Evolutionary conservation across 2,329 filamentous ascomycete genomes (phyloP).

Genomic region (Alternaria postmessia): DNA sequence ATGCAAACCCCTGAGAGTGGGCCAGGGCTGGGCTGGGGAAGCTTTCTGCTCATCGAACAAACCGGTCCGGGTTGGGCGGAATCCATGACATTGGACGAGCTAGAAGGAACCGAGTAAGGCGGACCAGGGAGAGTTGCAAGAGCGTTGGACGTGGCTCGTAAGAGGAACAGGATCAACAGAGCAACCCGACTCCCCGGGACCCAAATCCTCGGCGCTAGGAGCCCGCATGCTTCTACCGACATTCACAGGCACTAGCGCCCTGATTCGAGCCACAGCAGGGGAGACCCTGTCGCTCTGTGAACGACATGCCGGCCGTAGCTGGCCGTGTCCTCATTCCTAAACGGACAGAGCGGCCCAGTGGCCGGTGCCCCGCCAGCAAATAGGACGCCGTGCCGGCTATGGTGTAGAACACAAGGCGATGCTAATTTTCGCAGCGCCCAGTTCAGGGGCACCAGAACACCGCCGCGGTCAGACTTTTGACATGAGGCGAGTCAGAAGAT

Average conservation of each 20-base stretch:
- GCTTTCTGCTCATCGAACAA: slow-evolving; percentile 35
- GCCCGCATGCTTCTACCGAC: slow-evolving; percentile 14
- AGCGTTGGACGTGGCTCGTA: slow-evolving; percentile 48
- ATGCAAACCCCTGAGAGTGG: slow-evolving; percentile 45
- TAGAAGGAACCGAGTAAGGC: slow-evolving; percentile 45
- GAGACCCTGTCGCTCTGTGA: slow-evolving; percentile 32
- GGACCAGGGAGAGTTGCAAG: slow-evolving; percentile 41
- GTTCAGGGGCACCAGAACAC: slow-evolving; percentile 35
- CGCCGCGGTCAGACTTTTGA: slow-evolving; percentile 24
- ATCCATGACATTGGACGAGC: slow-evolving; percentile 46
- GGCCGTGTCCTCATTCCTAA: slow-evolving; percentile 34
- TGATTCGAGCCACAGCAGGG: slow-evolving; percentile 14
- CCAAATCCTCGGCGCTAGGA: slow-evolving; percentile 17
- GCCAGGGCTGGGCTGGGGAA: slow-evolving; percentile 44
- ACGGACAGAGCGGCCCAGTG: slow-evolving; percentile 30
- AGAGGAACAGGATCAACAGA: slow-evolving; percentile 44
- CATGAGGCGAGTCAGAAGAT: slow-evolving; percentile 40
- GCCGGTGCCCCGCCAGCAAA: slow-evolving; percentile 45
- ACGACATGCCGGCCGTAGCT: slow-evolving; percentile 41
- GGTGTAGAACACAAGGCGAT: slow-evolving; percentile 6
- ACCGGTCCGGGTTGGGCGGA: slow-evolving; percentile 44
- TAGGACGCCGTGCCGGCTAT: slow-evolving; percentile 28
- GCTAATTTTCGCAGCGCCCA: slow-evolving; percentile 20
- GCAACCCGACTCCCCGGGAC: slow-evolving; percentile 33
- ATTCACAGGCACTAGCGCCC: slow-evolving; percentile 7